Percentiles rank a stretch among this genome's conserved stretches.
Evolutionary conservation across 345 rosid species (phyloP).

Genomic region (Boechera divaricarpa): DNA sequence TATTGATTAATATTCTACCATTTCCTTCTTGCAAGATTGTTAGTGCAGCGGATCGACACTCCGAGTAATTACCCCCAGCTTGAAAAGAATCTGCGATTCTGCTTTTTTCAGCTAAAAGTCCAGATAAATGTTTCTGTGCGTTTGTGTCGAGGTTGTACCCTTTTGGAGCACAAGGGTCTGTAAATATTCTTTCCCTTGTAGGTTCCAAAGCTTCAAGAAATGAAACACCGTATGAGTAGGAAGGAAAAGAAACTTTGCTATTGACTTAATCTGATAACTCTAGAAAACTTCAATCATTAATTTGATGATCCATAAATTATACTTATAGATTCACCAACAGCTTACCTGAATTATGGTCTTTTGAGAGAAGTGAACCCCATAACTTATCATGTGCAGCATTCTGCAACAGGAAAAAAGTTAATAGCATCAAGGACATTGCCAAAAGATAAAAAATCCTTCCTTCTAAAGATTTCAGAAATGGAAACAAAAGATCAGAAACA

Average conservation of each 20-base stretch:
- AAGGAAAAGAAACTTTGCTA: not conserved
- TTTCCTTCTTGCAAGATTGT: slow-evolving; percentile 73
- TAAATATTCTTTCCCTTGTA: slow-evolving; percentile 44
- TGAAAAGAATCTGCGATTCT: slow-evolving; percentile 52
- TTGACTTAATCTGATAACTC: not conserved
- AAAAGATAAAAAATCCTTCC: slow-evolving; percentile 8
- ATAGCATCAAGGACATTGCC: slow-evolving; percentile 28
- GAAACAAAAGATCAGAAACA: not conserved
- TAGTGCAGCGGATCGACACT: slow-evolving; percentile 89
- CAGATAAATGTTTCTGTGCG: slow-evolving; percentile 56
- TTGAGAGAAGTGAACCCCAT: slow-evolving; percentile 65
- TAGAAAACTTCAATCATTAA: not conserved
- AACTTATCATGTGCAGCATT: slow-evolving; percentile 82
- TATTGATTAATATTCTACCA: slow-evolving; percentile 50
- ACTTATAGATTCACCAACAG: not conserved
- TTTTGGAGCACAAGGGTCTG: slow-evolving; percentile 91
- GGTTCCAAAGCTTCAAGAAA: slow-evolving; percentile 55
- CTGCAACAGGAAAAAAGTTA: slow-evolving; percentile 53
- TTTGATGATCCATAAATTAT: not conserved
- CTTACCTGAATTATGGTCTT: slow-evolving; percentile 56
- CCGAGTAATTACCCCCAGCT: slow-evolving; percentile 85
- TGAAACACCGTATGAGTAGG: slow-evolving; percentile 4
- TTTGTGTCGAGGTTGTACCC: slow-evolving; percentile 57
- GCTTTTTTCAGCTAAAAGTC: slow-evolving; percentile 51
- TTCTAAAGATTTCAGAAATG: not conserved